These are phyloP conservation scores for Pouteria glomerata DNA, from an alignment of 148 eudicot species.

Conservation along the genomic window DNA sequence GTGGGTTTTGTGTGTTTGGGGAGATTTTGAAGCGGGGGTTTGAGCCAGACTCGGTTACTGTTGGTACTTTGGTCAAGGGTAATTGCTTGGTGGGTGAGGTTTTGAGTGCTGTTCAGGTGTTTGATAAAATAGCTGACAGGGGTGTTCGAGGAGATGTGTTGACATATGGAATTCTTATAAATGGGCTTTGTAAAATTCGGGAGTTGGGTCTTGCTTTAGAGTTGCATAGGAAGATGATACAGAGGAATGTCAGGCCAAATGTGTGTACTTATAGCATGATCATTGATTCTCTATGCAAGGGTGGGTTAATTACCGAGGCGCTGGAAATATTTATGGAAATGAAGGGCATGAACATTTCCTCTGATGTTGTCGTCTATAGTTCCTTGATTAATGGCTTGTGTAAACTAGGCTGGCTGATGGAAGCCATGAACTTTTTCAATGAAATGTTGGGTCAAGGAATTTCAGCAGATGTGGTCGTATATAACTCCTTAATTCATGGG, in stretches of 20 bases:
- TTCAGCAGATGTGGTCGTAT: constrained; percentile 10
- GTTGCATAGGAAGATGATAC: constrained; percentile 22
- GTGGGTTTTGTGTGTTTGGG: constrained; percentile 21
- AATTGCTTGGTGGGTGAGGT: constrained; percentile 14
- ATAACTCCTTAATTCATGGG: constrained; percentile 24
- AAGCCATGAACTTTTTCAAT: constrained; percentile 16
- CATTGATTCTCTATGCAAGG: constrained; percentile 28
- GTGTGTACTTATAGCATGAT: constrained; percentile 16
- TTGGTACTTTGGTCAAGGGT: constrained; percentile 19
- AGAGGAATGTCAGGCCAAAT: constrained; percentile 10
- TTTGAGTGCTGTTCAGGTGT: constrained; percentile 12
- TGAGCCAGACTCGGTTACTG: constrained; percentile 10
- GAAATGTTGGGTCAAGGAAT: constrained; percentile 19
- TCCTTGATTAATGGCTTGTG: constrained; percentile 29
- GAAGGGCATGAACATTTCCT: constrained; percentile 15
- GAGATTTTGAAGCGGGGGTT: constrained; percentile 23
- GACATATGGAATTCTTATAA: constrained; percentile 18
- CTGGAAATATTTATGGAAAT: constrained; percentile 21
- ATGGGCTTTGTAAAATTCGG: constrained; percentile 23
- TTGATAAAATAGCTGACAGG: constrained; percentile 15
- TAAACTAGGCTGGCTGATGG: constrained; percentile 20
- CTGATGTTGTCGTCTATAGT: constrained; percentile 25
- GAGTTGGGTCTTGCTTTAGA: constrained; percentile 19
- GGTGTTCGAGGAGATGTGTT: constrained; percentile 16
- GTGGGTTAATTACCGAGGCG: constrained; percentile 23